These are phyloP conservation scores for Coriaria nepalensis DNA, from an alignment of 306 rosid genomes.

Conservation along the genomic window DNA sequence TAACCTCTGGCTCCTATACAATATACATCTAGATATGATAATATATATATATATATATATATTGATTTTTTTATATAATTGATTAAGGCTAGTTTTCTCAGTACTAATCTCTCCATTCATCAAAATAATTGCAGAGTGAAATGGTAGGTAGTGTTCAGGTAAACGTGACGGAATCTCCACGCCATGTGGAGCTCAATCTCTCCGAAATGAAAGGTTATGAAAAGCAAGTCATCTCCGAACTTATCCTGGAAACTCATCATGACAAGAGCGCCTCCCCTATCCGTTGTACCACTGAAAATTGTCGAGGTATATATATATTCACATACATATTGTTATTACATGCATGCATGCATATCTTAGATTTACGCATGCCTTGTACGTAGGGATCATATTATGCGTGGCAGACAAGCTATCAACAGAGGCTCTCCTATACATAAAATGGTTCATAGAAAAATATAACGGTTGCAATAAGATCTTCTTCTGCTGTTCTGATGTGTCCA, in stretches of 20 bases:
- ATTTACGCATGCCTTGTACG: background rate
- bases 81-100: too few relatives aligned
- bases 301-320: constrained; percentile 39
- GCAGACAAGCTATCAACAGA: constrained; percentile 61
- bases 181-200: constrained; percentile 61
- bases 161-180: constrained; percentile 35
- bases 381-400: constrained; percentile 58
- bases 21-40: background rate
- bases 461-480: constrained; percentile 66
- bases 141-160: constrained; percentile 40
- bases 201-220: constrained; percentile 66
- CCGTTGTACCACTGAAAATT: constrained; percentile 34
- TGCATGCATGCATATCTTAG: background rate
- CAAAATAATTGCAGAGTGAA: constrained; percentile 39
- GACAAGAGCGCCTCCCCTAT: constrained; percentile 11
- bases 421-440: constrained; percentile 50
- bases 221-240: constrained; percentile 54
- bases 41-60: too few relatives aligned
- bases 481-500: constrained; percentile 70
- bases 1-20: too few relatives aligned
- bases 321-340: background rate
- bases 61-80: background rate
- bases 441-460: constrained; percentile 58
- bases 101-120: background rate
- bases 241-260: constrained; percentile 43